Percentiles rank a stretch among this genome's conserved stretches.
phyloP scores from a whole-genome alignment of 768 basidiomycete species.

The Boletus rubroflammeus region DNA sequence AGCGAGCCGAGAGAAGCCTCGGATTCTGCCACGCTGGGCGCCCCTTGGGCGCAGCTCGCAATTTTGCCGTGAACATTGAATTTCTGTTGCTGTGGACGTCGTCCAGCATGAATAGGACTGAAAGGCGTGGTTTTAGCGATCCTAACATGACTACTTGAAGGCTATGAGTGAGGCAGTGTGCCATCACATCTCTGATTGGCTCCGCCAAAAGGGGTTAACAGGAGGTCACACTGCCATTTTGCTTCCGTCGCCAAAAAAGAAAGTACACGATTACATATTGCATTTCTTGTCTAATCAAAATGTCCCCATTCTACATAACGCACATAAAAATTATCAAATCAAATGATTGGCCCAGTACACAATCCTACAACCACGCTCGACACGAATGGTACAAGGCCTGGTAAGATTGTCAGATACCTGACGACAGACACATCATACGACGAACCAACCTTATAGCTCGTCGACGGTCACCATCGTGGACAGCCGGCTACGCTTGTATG shows the following conservation, averaged over 20 bases:
- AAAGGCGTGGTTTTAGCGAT: neutral
- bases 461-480: conserved; percentile 50
- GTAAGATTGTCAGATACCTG: neutral
- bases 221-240: neutral
- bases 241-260: neutral
- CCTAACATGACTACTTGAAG: conserved; percentile 11
- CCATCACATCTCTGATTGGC: conserved; percentile 24
- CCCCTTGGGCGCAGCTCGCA: conserved; percentile 8
- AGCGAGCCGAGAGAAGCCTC: conserved; percentile 28
- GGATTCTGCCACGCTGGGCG: conserved; percentile 35
- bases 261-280: conserved; percentile 13
- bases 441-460: conserved; percentile 23
- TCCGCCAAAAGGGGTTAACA: neutral
- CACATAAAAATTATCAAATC: neutral
- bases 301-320: neutral
- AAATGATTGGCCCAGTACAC: neutral
- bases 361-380: conserved; percentile 7
- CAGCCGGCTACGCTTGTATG: conserved; percentile 52
- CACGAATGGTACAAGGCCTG: conserved; percentile 14
- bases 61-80: neutral
- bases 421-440: neutral
- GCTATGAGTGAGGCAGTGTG: conserved; percentile 29
- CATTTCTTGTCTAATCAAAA: neutral
- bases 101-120: neutral
- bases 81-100: conserved; percentile 1